Conservation (phyloP, 2,329 filamentous ascomycete species). For the Hymenoscyphus fraxineus region DNA sequence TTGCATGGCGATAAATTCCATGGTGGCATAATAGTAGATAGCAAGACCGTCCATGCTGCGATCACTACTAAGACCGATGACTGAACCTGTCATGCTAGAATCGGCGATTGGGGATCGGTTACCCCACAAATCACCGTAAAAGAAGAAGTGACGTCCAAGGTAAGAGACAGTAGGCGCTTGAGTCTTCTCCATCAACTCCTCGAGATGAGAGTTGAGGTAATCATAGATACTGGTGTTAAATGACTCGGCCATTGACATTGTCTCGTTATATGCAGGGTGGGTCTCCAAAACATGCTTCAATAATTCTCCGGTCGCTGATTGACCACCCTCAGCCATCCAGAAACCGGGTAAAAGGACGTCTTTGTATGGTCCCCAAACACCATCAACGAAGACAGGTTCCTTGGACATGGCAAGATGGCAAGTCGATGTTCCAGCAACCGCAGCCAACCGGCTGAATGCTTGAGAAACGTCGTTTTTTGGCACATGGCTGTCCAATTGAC, state of each 20-base stretch:
- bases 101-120: conserved; percentile 94
- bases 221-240: conserved; percentile 90
- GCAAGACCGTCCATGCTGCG: conserved; percentile 84
- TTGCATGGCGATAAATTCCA: conserved; percentile 98
- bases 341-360: conserved; percentile 88
- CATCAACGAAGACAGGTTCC: conserved; percentile 87
- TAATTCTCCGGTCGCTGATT: conserved; percentile 92
- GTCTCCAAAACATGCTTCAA: conserved; percentile 93
- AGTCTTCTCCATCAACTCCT: conserved; percentile 65
- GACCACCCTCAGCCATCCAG: conserved; percentile 97
- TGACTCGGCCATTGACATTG: conserved; percentile 72
- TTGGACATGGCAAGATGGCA: conserved; percentile 96
- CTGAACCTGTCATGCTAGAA: conserved; percentile 83
- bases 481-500: conserved; percentile 62
- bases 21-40: conserved; percentile 88
- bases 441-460: conserved; percentile 87
- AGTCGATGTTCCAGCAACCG: conserved; percentile 93
- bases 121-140: conserved; percentile 96
- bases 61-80: conserved; percentile 84
- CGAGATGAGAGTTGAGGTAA: conserved; percentile 84
- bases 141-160: conserved; percentile 91
- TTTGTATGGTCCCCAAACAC: conserved; percentile 95
- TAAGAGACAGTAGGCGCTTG: conserved; percentile 76
- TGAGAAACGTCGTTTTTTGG: conserved; percentile 84
- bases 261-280: conserved; percentile 83